Percentiles rank a stretch among this genome's conserved stretches.
Conservation (phyloP, 2,329 filamentous ascomycete species). For the Beauveria bassiana region DNA sequence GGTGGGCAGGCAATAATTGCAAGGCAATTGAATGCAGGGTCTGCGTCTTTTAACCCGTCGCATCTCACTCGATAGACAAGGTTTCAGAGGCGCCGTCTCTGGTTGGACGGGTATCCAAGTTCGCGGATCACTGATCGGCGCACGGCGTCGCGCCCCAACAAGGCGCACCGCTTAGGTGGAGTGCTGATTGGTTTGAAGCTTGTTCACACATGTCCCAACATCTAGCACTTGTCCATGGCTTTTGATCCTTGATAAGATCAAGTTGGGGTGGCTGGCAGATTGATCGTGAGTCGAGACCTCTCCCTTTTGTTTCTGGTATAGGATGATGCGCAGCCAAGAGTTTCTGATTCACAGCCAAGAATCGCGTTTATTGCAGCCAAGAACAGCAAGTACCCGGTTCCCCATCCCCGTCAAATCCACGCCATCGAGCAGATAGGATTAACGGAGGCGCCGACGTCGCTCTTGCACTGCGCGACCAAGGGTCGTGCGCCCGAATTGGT, state of each 20-base stretch:
- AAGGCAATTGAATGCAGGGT: too few relatives aligned
- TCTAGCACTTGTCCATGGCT: neutral
- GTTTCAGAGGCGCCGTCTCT: neutral
- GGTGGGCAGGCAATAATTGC: too few relatives aligned
- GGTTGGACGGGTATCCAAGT: neutral
- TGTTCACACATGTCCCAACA: neutral
- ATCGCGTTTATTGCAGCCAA: neutral
- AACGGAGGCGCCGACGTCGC: slow-evolving; percentile 1
- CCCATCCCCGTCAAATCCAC: neutral
- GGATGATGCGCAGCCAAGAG: neutral
- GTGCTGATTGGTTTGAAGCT: neutral
- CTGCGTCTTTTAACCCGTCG: neutral
- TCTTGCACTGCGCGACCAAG: neutral
- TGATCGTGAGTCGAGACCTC: neutral
- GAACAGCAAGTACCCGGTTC: neutral
- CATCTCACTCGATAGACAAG: neutral
- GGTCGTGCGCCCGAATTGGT: neutral
- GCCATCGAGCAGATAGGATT: neutral
- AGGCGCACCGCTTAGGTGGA: slow-evolving; percentile 1
- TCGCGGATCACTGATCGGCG: neutral
- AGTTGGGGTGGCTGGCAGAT: neutral
- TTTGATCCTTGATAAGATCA: slow-evolving; percentile 1
- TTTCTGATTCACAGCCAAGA: neutral
- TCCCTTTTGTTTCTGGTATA: neutral
- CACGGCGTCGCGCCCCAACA: neutral